Evolutionary conservation across 768 basidiomycete genomes (phyloP).

Genomic region (Suillus sp.): DNA sequence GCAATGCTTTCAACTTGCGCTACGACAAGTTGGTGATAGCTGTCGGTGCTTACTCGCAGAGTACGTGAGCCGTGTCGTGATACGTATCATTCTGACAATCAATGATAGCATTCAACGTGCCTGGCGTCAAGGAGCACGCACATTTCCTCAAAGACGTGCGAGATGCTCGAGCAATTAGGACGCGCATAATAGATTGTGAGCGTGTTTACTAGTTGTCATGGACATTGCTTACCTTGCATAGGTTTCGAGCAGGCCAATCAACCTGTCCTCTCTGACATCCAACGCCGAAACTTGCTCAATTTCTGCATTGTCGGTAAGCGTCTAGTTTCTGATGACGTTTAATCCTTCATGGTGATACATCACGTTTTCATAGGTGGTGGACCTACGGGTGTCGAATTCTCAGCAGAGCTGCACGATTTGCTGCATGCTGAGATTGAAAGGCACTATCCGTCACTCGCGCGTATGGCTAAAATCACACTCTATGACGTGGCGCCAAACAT

Average conservation of each 20-base stretch:
- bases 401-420: conserved; percentile 81
- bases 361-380: conserved; percentile 55
- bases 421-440: conserved; percentile 62
- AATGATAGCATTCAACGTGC: conserved; percentile 60
- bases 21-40: conserved; percentile 87
- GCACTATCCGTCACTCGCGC: conserved; percentile 65
- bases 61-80: conserved; percentile 39
- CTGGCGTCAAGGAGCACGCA: conserved; percentile 79
- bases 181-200: conserved; percentile 73
- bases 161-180: conserved; percentile 72
- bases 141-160: conserved; percentile 82
- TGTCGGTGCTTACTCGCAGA: conserved; percentile 85
- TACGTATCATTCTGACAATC: conserved; percentile 11
- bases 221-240: conserved; percentile 20
- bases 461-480: conserved; percentile 69
- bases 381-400: conserved; percentile 81
- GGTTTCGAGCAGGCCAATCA: conserved; percentile 88
- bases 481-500: conserved; percentile 84
- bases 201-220: conserved; percentile 10
- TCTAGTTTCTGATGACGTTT: conserved; percentile 1
- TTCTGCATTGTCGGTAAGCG: conserved; percentile 83
- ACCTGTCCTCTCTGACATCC: conserved; percentile 71
- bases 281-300: conserved; percentile 75
- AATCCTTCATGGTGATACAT: conserved; percentile 1
- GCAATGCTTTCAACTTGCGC: conserved; percentile 53